These are phyloP conservation scores for Halophytophthora polymorphica DNA, from an alignment of 352 stramenopile species.

Conservation along the genomic window DNA sequence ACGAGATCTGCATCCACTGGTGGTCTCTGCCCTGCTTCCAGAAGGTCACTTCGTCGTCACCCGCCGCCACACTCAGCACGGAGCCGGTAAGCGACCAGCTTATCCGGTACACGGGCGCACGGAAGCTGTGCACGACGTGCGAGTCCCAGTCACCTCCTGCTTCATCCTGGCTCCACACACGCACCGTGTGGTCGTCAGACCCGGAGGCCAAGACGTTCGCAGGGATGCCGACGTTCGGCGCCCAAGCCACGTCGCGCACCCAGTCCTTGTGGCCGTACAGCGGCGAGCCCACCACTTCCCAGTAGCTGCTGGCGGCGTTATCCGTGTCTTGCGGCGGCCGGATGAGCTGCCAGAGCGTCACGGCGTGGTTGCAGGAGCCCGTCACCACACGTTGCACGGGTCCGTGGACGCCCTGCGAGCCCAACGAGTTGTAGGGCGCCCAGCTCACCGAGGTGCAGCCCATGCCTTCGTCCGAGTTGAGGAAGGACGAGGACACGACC, in stretches of 20 bases:
- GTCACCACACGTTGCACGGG: constrained; percentile 75
- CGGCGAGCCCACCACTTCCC: constrained; percentile 35
- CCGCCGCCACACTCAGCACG: constrained; percentile 59
- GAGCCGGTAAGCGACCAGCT: constrained; percentile 78
- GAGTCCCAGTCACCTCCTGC: constrained; percentile 53
- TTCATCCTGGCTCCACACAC: constrained; percentile 78
- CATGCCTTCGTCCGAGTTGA: constrained; percentile 69
- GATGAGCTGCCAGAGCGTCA: constrained; percentile 64
- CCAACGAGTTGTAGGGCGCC: constrained; percentile 86
- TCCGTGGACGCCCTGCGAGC: constrained; percentile 58
- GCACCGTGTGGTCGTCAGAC: constrained; percentile 83
- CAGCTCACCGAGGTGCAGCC: constrained; percentile 81
- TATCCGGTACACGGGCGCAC: constrained; percentile 73
- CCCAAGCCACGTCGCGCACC: constrained; percentile 82
- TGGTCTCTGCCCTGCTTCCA: constrained; percentile 71
- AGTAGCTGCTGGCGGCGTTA: constrained; percentile 21
- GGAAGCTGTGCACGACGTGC: constrained; percentile 68
- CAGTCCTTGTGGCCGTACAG: constrained; percentile 76
- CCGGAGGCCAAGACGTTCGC: constrained; percentile 76
- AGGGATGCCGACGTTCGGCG: constrained; percentile 79
- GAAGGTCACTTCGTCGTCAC: constrained; percentile 75
- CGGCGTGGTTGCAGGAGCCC: constrained; percentile 56
- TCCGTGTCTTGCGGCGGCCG: constrained; percentile 26
- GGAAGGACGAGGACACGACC: constrained; percentile 72
- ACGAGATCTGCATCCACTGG: constrained; percentile 72